Base-by-base conservation (phyloP, 2,329 filamentous ascomycete genomes). In the Pestalotiopsis fici region DNA sequence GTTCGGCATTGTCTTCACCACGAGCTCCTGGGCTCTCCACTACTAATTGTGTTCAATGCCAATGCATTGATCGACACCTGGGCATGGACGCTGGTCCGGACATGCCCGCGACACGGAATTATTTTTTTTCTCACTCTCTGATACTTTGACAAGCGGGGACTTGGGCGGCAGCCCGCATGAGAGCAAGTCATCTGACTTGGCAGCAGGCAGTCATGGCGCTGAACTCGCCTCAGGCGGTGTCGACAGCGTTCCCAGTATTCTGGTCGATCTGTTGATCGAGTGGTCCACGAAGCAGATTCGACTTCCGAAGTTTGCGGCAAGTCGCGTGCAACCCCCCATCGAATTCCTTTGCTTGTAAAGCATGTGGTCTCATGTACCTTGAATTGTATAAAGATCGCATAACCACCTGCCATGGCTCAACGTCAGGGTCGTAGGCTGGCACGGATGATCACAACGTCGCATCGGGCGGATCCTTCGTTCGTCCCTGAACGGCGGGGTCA, bases 121-220 rank as follows among this genome's bases (percentile, higher is more conserved):
- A 37, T 60, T 27, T 60, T 60, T 50, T 35, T 35, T 35, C 11
- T n/a, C n/a, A n/a, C 31, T 35, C 11, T 35, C 31, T 18, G 57
- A 60, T 27, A 35, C 57, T 27, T 27, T 60, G 57, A 60, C 57
- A 60, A 21, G 57, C 57, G 31, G 57, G n/a, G 60, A 43, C 9
- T 55, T 35, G 27, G 43, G 47, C 47, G 62, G 62, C 47, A 64
- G 28, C 39, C 62, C 62, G 62, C 62, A 64, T 64, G 62, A 64
- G 47, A 37, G 25, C 11, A 64, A 64, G 62, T 64, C 62, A 64
- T 56, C 9, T 64, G 62, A 64, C 62, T 18, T 55, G 25, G 27
- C 23, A 12, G 21, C 50, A 56, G 12, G n/a, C n/a, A 18, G 23
- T 57, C 55, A n/a, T 50, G 43, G 6, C n/a, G 43, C 43, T 3